Evolutionary conservation across 208 protist species (phyloP).

Genomic region (Acanthamoeba castellanii): DNA sequence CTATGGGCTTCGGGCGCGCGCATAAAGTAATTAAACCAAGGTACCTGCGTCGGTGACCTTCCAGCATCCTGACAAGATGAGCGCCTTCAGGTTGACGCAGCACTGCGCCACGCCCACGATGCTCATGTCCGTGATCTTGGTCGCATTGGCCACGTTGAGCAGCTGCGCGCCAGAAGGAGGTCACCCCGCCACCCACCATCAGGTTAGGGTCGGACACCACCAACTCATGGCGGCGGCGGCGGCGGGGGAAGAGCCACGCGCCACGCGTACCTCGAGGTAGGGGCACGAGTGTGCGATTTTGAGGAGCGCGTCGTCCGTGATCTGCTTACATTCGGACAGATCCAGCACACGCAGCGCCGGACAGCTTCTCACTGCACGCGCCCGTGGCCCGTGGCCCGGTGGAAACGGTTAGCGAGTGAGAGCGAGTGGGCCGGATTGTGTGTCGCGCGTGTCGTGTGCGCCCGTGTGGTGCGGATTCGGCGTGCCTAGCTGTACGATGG

Average conservation of each 20-base stretch:
- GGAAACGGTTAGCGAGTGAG: too few relatives aligned
- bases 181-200: too few relatives aligned
- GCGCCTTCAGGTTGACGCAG: background rate
- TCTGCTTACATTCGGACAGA: background rate
- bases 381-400: too few relatives aligned
- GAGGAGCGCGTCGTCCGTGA: background rate
- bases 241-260: too few relatives aligned
- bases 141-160: background rate
- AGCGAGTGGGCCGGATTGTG: too few relatives aligned
- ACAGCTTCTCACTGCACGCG: background rate
- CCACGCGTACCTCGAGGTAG: conserved; percentile 10
- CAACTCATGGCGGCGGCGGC: too few relatives aligned
- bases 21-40: background rate
- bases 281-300: background rate
- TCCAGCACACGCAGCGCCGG: background rate
- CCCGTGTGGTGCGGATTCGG: background rate
- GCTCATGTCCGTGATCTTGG: background rate
- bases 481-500: background rate
- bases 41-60: background rate
- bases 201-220: too few relatives aligned
- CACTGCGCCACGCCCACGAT: background rate
- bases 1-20: background rate
- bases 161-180: background rate
- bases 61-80: background rate
- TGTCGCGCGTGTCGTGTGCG: too few relatives aligned